A percentile compares a stretch with the other conserved stretches of the same genome.
phyloP scores from a whole-genome alignment of 208 protist genomes.

The Crithidia bombi region DNA sequence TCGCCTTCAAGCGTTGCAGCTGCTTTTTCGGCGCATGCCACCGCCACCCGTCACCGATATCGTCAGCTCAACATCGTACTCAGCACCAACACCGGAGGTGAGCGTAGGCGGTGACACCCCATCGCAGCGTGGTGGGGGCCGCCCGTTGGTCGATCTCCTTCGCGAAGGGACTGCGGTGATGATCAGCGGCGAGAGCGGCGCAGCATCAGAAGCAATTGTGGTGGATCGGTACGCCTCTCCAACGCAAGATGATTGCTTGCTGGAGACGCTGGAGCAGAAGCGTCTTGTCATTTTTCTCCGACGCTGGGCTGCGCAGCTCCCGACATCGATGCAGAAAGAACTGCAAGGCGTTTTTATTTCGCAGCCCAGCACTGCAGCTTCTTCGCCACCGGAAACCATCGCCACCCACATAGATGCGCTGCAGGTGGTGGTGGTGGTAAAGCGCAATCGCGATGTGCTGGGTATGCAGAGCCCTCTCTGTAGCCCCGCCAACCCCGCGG shows the following conservation, averaged over 20 bases:
- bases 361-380: conserved; percentile 31
- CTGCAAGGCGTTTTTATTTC: conserved; percentile 58
- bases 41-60: not conserved
- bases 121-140: not conserved
- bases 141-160: not conserved
- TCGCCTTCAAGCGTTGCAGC: conserved; percentile 55
- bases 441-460: conserved; percentile 41
- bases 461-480: conserved; percentile 70
- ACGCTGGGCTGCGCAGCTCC: conserved; percentile 59
- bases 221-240: not conserved
- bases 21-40: conserved; percentile 33
- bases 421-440: conserved; percentile 53
- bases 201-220: not conserved
- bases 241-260: conserved; percentile 29
- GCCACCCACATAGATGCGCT: conserved; percentile 16
- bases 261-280: conserved; percentile 82
- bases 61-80: not conserved
- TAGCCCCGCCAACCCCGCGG: conserved; percentile 56
- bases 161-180: conserved; percentile 6
- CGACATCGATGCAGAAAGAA: conserved; percentile 38
- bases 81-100: not conserved
- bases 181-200: not conserved
- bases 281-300: conserved; percentile 56
- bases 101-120: not conserved
- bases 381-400: not conserved